Evolutionary conservation across 2,329 filamentous ascomycete genomes (phyloP).

Genomic region (Pseudofabraea citricarpa): DNA sequence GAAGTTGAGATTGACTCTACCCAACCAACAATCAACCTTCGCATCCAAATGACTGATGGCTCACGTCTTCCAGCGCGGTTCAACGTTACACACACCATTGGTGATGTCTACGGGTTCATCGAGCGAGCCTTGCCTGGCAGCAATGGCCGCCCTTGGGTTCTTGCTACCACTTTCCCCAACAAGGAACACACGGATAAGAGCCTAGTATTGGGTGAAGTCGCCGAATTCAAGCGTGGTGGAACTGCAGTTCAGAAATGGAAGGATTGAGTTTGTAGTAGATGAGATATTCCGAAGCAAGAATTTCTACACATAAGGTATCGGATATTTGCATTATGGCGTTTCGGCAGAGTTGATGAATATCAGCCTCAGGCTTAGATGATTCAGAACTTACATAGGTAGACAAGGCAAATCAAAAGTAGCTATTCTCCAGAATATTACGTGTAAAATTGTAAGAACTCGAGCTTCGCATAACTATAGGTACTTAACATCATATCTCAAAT

Average conservation of each 20-base stretch:
- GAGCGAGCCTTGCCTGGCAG: constrained; percentile 56
- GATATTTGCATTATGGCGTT: too few relatives aligned
- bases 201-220: constrained; percentile 52
- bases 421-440: too few relatives aligned
- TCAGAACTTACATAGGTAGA: too few relatives aligned
- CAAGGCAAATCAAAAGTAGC: too few relatives aligned
- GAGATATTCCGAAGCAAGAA: too few relatives aligned
- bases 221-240: constrained; percentile 62
- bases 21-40: constrained; percentile 64
- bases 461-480: too few relatives aligned
- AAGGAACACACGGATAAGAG: constrained; percentile 71
- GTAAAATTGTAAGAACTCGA: too few relatives aligned
- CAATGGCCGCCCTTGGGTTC: constrained; percentile 58
- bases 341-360: too few relatives aligned
- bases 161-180: constrained; percentile 79
- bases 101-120: constrained; percentile 73
- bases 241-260: constrained; percentile 57
- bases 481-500: too few relatives aligned
- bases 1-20: constrained; percentile 54
- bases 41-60: constrained; percentile 75
- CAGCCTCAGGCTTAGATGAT: too few relatives aligned
- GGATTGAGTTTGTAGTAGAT: too few relatives aligned
- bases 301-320: too few relatives aligned
- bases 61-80: constrained; percentile 74
- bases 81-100: constrained; percentile 73